Evolutionary conservation across 257 asterid species (phyloP).

Genomic region (Thymus mandschuricus): DNA sequence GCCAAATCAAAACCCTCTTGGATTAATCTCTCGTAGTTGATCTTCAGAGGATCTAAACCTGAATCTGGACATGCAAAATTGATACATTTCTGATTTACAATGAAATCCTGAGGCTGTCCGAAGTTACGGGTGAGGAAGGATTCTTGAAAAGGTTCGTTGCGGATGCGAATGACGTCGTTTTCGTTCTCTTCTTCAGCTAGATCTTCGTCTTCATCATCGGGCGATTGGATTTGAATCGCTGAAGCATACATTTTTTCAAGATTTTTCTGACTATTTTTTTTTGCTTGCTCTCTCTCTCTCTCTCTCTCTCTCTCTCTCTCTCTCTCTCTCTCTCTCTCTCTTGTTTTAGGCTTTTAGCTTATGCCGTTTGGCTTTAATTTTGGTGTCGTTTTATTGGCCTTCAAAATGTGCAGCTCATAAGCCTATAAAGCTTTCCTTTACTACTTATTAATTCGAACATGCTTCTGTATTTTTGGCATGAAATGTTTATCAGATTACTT

Average conservation of each 20-base stretch:
- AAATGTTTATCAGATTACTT: too few relatives aligned
- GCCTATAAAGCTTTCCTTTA: slow-evolving; percentile 15
- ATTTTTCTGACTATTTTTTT: too few relatives aligned
- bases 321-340: background rate
- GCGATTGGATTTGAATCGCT: slow-evolving; percentile 33
- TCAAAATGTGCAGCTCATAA: slow-evolving; percentile 28
- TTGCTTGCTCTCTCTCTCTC: background rate
- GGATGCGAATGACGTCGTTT: slow-evolving; percentile 11
- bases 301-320: background rate
- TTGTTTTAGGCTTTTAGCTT: slow-evolving; percentile 16
- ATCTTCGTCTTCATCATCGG: slow-evolving; percentile 34
- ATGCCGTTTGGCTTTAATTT: slow-evolving; percentile 23
- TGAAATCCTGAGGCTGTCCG: background rate
- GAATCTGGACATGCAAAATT: background rate
- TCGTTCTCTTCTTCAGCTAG: background rate
- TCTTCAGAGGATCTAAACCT: background rate
- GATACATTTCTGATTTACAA: background rate
- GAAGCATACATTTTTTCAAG: slow-evolving; percentile 31
- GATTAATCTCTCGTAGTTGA: background rate
- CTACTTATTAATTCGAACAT: background rate
- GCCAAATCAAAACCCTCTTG: slow-evolving; percentile 19
- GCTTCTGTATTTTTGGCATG: background rate
- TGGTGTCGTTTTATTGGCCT: slow-evolving; percentile 27
- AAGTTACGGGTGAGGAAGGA: slow-evolving; percentile 17
- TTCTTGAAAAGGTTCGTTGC: background rate